Base-by-base conservation (phyloP, 139 green algal species). In the Tetratostichococcus sp. region DNA sequence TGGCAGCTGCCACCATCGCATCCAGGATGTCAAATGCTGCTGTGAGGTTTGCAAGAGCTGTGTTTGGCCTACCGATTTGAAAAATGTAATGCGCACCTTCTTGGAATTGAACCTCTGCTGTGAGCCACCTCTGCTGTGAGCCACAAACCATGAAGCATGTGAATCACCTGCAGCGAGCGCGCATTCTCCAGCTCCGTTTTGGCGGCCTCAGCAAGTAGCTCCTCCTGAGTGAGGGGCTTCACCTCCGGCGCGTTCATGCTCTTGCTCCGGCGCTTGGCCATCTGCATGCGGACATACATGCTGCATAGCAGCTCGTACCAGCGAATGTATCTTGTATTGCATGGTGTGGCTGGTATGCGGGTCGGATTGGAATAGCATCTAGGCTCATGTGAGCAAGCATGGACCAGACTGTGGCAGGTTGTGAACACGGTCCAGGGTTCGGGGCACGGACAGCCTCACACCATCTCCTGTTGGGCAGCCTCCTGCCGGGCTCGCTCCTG, bases 161-260 rank as follows among this genome's bases (percentile, higher is more conserved):
- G 25, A 4, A 57, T 3, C n/a, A 84, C 74, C 75, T 91, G 79
- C 65, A 97, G 72, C 1, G 82, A 89, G 35, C 79, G 69, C 5
- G 85, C 79, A 79, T 97, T 97, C 5, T 91, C 82, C 23, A 95
- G 78, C 71, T 95, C 92, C 39, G 93, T 97, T 17, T 83, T 78
- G 3, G 93, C 93, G 0, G 93, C 93, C 71, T 97, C 93, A 11
- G 85, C 83, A 28, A 97, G 86, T 74, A 97, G 82, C 84, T 97
- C 91, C 34, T 90, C 91, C 79, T 96, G 90, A 0, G 89, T 91
- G 32, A 91, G 67, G 21, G 79, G 80, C 50, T 62, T 62, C 17
- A 62, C 50, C 50, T 62, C 50, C 50, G 50, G 17, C 19, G 50
- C 50, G 50, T 25, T 62, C 17, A 25, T 26, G 50, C 50, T 62